These are phyloP conservation scores for Acacia concinna DNA, from an alignment of 331 rosid genomes.

Conservation along the genomic window DNA sequence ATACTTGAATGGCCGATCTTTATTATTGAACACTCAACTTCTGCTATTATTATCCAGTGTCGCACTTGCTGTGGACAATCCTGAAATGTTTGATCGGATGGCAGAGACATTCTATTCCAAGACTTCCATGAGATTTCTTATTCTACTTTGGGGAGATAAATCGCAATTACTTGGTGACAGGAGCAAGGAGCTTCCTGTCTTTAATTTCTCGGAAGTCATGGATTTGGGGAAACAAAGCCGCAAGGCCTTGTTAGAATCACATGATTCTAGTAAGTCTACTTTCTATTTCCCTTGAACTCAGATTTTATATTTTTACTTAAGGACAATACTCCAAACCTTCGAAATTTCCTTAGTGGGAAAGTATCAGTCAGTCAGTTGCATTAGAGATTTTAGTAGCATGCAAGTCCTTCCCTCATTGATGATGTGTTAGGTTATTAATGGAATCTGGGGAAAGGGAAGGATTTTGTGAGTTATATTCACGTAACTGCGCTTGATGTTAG, in stretches of 20 bases:
- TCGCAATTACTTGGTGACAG: constrained; percentile 49
- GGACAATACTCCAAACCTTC: not conserved
- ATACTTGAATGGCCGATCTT: constrained; percentile 24
- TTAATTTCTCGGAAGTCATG: constrained; percentile 60
- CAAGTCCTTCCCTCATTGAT: not conserved
- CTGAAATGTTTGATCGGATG: constrained; percentile 77
- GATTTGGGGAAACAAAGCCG: constrained; percentile 68
- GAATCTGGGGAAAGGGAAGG: not conserved
- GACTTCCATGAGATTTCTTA: constrained; percentile 59
- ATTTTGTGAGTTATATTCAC: not conserved
- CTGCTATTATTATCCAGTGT: constrained; percentile 53
- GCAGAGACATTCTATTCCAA: constrained; percentile 55
- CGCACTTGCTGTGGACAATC: constrained; percentile 82
- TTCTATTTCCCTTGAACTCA: constrained; percentile 20
- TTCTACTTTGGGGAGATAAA: constrained; percentile 97
- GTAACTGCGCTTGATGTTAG: not conserved
- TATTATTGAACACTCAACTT: constrained; percentile 27
- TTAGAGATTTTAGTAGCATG: not conserved
- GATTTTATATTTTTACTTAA: not conserved
- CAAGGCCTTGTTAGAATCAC: constrained; percentile 42
- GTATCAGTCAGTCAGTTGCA: not conserved
- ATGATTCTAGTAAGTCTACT: constrained; percentile 58
- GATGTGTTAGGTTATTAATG: not conserved
- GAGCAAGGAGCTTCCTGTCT: constrained; percentile 51
- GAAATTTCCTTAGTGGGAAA: not conserved